phyloP scores from a whole-genome alignment of 345 rosid genomes.

The Syzygium jambos region DNA sequence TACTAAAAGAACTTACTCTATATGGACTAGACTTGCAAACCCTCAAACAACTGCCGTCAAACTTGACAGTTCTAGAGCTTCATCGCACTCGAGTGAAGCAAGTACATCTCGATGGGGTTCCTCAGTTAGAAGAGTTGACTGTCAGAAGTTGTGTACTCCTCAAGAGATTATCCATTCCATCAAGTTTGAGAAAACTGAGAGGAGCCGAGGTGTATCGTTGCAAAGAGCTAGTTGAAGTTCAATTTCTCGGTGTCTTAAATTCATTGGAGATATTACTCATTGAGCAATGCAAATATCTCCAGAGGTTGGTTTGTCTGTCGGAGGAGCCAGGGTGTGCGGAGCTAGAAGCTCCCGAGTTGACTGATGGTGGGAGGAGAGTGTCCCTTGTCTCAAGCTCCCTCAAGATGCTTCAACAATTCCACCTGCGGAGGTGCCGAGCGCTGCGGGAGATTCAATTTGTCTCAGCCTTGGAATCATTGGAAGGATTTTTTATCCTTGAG shows the following conservation, averaged over 20 bases:
- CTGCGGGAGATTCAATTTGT: neutral
- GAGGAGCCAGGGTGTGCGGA: neutral
- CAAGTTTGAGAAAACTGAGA: neutral
- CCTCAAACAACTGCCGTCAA: neutral
- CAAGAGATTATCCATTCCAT: neutral
- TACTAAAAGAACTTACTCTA: neutral
- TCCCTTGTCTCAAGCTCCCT: neutral
- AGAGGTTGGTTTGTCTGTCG: neutral
- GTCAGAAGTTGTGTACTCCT: neutral
- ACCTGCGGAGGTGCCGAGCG: neutral
- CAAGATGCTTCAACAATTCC: neutral
- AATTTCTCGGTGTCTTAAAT: neutral
- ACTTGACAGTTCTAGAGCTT: neutral
- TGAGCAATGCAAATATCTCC: neutral
- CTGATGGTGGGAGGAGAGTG: neutral
- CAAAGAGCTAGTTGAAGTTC: neutral
- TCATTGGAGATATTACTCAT: neutral
- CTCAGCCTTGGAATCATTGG: neutral
- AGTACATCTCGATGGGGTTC: neutral
- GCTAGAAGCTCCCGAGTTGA: neutral
- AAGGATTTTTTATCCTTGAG: neutral
- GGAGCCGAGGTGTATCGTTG: neutral
- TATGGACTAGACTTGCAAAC: neutral
- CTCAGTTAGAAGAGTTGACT: neutral
- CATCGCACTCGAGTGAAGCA: neutral